A percentile compares a stretch with the other conserved stretches of the same genome.
phyloP scores from a whole-genome alignment of 139 green algal genomes.

The Tetradesmus lagerheimii region DNA sequence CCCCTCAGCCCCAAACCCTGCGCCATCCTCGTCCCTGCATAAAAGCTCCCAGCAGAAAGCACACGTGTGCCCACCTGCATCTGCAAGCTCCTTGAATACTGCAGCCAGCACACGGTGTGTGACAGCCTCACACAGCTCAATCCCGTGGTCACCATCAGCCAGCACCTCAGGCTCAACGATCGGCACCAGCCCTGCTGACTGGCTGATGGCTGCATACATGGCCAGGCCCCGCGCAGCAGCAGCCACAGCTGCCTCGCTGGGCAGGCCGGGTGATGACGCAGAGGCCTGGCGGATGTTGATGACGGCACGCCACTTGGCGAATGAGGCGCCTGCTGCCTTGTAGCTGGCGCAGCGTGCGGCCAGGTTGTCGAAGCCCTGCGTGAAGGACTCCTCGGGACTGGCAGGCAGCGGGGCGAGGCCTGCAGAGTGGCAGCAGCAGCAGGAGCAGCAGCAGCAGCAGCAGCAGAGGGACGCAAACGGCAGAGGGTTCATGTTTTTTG shows the following conservation, averaged over 20 bases:
- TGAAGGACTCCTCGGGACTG: conserved; percentile 18
- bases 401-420: neutral
- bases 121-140: conserved; percentile 72
- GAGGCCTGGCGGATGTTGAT: conserved; percentile 75
- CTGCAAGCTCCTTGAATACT: conserved; percentile 26
- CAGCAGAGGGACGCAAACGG: neutral
- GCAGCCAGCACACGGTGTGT: conserved; percentile 46
- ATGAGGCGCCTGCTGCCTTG: conserved; percentile 79
- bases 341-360: conserved; percentile 79
- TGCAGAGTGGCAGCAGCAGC: neutral
- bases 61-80: conserved; percentile 69
- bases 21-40: no score
- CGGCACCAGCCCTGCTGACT: conserved; percentile 88
- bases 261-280: conserved; percentile 37
- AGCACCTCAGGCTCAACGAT: conserved; percentile 97
- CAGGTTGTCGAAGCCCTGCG: conserved; percentile 85
- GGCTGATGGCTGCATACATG: conserved; percentile 86
- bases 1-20: neutral
- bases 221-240: conserved; percentile 87
- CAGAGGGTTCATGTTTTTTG: no score
- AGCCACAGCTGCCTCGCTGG: conserved; percentile 75
- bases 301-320: conserved; percentile 93
- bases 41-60: neutral
- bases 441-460: neutral
- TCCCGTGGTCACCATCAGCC: conserved; percentile 81